phyloP scores from a whole-genome alignment of 495 filamentous ascomycete genomes.

The Aspergillus homomorphus region DNA sequence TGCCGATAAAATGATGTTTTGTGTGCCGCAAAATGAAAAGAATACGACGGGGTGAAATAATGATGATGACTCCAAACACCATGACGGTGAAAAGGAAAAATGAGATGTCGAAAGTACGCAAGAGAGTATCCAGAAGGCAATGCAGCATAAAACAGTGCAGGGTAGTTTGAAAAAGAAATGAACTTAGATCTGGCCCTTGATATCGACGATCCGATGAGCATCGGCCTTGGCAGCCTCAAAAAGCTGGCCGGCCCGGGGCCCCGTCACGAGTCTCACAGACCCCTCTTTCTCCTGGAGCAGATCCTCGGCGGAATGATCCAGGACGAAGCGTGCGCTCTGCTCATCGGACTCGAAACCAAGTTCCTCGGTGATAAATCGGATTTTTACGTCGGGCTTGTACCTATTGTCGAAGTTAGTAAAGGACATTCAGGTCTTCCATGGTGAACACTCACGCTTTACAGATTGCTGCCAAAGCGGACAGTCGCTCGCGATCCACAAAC shows the following conservation, averaged over 20 bases:
- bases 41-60: not conserved
- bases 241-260: constrained; percentile 60
- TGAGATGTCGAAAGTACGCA: not conserved
- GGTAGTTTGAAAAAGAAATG: constrained; percentile 1
- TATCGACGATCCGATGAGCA: constrained; percentile 85
- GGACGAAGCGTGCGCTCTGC: constrained; percentile 84
- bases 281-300: constrained; percentile 77
- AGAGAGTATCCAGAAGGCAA: constrained; percentile 1
- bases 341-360: constrained; percentile 92
- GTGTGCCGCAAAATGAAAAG: not conserved
- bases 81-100: not conserved
- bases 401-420: constrained; percentile 50
- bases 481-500: constrained; percentile 91
- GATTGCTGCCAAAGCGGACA: constrained; percentile 83
- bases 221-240: constrained; percentile 70
- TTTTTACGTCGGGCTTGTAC: constrained; percentile 83
- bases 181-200: constrained; percentile 88
- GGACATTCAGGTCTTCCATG: not conserved
- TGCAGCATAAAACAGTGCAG: not conserved
- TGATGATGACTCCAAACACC: not conserved
- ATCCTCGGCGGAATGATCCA: constrained; percentile 67
- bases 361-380: constrained; percentile 92
- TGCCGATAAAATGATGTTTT: not conserved
- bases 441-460: constrained; percentile 82
- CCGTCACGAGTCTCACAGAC: constrained; percentile 67